These are phyloP conservation scores for Aureoboletus auriporus DNA, from an alignment of 768 basidiomycete genomes.

Conservation along the genomic window DNA sequence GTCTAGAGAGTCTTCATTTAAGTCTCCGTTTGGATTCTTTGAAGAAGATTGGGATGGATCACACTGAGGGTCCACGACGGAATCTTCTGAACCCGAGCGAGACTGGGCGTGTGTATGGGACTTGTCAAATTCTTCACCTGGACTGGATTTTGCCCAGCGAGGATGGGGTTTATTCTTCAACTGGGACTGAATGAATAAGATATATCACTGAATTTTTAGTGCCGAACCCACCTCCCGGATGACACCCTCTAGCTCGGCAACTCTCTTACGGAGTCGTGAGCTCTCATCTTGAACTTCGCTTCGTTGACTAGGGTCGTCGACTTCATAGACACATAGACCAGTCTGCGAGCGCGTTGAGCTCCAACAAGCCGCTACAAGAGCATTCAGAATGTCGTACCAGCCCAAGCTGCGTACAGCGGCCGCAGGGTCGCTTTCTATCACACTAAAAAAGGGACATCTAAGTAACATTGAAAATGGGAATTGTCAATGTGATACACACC, in stretches of 20 bases:
- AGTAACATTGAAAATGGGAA: not conserved
- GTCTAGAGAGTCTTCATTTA: slow-evolving; percentile 5
- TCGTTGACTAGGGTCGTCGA: slow-evolving; percentile 68
- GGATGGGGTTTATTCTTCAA: slow-evolving; percentile 73
- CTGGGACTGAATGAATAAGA: slow-evolving; percentile 28
- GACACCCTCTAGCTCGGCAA: slow-evolving; percentile 80
- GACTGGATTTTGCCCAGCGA: slow-evolving; percentile 43
- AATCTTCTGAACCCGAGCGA: slow-evolving; percentile 13
- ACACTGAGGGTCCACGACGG: slow-evolving; percentile 4
- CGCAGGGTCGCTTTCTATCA: slow-evolving; percentile 46
- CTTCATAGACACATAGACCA: slow-evolving; percentile 80
- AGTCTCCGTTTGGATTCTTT: not conserved
- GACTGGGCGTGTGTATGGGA: slow-evolving; percentile 20
- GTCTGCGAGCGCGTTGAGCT: slow-evolving; percentile 41
- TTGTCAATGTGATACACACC: slow-evolving; percentile 37
- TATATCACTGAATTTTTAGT: not conserved
- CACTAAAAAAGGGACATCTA: slow-evolving; percentile 33
- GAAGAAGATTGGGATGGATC: slow-evolving; percentile 1
- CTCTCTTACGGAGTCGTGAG: slow-evolving; percentile 62
- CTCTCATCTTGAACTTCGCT: slow-evolving; percentile 54
- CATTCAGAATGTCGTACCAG: slow-evolving; percentile 31
- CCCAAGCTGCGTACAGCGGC: slow-evolving; percentile 41
- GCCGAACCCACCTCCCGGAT: slow-evolving; percentile 60
- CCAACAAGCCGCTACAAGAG: slow-evolving; percentile 19
- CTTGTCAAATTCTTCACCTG: slow-evolving; percentile 25